Conservation (phyloP, 2,329 filamentous ascomycete genomes). For the Pestalotiopsis sp. region DNA sequence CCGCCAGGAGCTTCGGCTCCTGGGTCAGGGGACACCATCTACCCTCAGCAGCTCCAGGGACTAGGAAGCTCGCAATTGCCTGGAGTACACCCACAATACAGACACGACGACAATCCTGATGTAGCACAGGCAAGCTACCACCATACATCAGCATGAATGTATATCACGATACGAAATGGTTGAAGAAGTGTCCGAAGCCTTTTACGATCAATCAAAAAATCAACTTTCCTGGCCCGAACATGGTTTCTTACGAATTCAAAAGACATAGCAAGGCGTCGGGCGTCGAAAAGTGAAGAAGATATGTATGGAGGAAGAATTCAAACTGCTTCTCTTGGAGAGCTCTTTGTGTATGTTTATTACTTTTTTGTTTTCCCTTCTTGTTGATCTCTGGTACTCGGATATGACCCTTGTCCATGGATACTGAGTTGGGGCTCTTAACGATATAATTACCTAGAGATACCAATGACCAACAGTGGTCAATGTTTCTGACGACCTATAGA, state of each 20-base stretch:
- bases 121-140: constrained; percentile 5
- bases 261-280: constrained; percentile 5
- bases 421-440: background rate
- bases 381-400: too few species aligned
- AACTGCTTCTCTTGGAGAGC: background rate
- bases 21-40: constrained; percentile 49
- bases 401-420: background rate
- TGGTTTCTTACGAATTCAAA: background rate
- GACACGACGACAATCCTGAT: constrained; percentile 8
- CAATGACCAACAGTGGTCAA: constrained; percentile 10
- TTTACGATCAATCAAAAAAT: background rate
- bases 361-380: background rate
- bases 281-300: background rate
- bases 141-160: background rate
- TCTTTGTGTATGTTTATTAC: background rate
- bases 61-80: constrained; percentile 22
- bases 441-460: constrained; percentile 14
- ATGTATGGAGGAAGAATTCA: background rate
- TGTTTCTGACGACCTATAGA: constrained; percentile 13
- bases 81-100: constrained; percentile 2
- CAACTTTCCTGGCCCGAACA: background rate
- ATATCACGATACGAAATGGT: background rate
- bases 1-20: constrained; percentile 49
- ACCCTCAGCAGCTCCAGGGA: constrained; percentile 42
- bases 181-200: background rate